phyloP scores from a whole-genome alignment of 2,329 filamentous ascomycete genomes.

The Fusarium solani-melongenae region DNA sequence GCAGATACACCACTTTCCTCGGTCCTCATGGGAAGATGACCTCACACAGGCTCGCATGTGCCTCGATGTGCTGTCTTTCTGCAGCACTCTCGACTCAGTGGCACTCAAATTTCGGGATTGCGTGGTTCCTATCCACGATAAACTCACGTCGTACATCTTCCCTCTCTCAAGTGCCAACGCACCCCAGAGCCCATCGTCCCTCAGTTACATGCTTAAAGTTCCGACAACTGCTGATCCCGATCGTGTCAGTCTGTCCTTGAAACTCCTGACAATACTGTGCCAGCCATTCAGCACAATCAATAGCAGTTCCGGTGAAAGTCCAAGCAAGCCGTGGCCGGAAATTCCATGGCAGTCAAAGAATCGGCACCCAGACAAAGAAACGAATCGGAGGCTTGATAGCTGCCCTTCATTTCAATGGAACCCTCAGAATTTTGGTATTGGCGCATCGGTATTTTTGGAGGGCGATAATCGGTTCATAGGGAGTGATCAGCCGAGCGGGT shows the following conservation, averaged over 20 bases:
- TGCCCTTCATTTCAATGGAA: background rate
- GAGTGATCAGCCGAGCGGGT: background rate
- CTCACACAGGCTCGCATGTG: background rate
- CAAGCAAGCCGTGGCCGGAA: background rate
- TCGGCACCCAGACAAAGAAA: background rate
- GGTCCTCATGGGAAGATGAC: background rate
- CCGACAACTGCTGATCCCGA: background rate
- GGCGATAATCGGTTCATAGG: background rate
- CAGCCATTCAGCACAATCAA: background rate
- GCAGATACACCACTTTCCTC: background rate
- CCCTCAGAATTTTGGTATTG: background rate
- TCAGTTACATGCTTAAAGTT: background rate
- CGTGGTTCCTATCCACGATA: background rate
- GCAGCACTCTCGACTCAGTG: background rate
- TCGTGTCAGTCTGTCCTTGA: background rate
- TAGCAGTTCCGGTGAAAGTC: background rate
- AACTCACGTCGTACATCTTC: background rate
- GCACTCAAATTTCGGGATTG: background rate
- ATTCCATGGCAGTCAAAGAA: background rate
- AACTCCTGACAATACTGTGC: background rate
- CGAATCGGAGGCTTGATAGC: background rate
- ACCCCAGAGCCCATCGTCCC: background rate
- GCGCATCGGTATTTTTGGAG: background rate
- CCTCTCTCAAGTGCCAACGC: background rate
- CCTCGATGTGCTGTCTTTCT: background rate